These are phyloP conservation scores for Wolfiporia cocos DNA, from an alignment of 1,284 basidiomycete genomes.

Conservation along the genomic window DNA sequence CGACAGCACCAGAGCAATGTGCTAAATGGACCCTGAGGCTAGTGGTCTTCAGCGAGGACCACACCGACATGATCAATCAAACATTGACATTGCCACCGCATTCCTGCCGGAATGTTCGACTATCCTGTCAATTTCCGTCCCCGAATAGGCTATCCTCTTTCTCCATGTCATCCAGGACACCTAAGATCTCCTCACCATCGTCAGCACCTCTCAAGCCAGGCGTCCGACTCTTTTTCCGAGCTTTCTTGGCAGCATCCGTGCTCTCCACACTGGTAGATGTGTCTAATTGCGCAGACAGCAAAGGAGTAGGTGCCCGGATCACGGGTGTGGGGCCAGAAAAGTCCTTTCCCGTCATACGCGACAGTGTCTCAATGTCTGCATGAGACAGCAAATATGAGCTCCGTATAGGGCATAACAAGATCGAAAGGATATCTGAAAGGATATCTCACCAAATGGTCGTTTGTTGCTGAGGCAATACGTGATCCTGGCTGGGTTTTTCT, in stretches of 20 bases:
- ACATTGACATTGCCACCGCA: no score
- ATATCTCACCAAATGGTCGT: conserved; percentile 56
- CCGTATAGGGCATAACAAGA: not conserved
- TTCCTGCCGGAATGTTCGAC: no score
- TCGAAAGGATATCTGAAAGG: not conserved
- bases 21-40: no score
- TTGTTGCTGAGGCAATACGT: conserved; percentile 61
- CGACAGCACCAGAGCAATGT: no score
- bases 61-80: no score
- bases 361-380: conserved; percentile 61
- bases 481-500: conserved; percentile 64
- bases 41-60: no score
- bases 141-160: conserved; percentile 8
- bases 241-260: not conserved
- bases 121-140: no score
- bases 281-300: conserved; percentile 16
- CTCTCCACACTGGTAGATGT: not conserved
- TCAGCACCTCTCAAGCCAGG: conserved; percentile 16
- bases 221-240: conserved; percentile 22
- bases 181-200: conserved; percentile 22
- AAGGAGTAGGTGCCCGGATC: conserved; percentile 48
- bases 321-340: conserved; percentile 75
- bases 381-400: not conserved
- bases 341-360: conserved; percentile 74
- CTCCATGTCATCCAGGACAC: conserved; percentile 22